Evolutionary conservation across 345 rosid genomes (phyloP).

Genomic region (Eucalyptus albens): DNA sequence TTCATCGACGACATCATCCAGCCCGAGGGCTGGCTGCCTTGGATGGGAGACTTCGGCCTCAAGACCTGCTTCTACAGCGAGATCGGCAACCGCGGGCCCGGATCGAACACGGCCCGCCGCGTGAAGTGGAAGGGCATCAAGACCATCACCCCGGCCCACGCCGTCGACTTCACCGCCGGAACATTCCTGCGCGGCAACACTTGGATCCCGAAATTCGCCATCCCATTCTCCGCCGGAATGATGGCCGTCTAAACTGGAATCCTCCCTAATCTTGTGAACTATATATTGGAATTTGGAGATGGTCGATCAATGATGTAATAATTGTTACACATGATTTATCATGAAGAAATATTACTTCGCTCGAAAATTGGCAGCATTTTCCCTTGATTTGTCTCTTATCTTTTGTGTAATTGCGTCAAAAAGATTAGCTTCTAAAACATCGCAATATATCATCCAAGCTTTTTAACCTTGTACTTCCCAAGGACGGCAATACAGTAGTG

Average conservation of each 20-base stretch:
- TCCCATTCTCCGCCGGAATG: constrained; percentile 30
- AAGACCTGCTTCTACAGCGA: constrained; percentile 47
- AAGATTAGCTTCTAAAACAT: background rate
- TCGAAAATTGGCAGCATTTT: background rate
- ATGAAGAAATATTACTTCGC: background rate
- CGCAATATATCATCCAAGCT: background rate
- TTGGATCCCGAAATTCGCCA: constrained; percentile 32
- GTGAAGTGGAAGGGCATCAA: constrained; percentile 60
- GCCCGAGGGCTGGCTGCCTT: constrained; percentile 60
- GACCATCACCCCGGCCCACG: constrained; percentile 11
- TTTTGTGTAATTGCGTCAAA: background rate
- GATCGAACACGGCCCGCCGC: constrained; percentile 19
- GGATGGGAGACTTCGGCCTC: constrained; percentile 31
- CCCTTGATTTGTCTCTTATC: background rate
- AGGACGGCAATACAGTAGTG: background rate
- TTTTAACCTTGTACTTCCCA: background rate
- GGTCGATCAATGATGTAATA: background rate
- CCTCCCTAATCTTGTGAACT: background rate
- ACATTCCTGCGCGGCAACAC: constrained; percentile 18
- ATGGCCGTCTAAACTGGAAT: background rate
- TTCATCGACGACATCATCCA: constrained; percentile 44
- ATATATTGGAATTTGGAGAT: background rate
- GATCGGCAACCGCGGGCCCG: constrained; percentile 56
- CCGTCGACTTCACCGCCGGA: constrained; percentile 14
- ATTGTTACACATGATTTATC: background rate